A percentile compares a stretch with the other conserved stretches of the same genome.
Conservation (phyloP, 2,329 filamentous ascomycete species). For the Phaeosphaeriaceae sp. region DNA sequence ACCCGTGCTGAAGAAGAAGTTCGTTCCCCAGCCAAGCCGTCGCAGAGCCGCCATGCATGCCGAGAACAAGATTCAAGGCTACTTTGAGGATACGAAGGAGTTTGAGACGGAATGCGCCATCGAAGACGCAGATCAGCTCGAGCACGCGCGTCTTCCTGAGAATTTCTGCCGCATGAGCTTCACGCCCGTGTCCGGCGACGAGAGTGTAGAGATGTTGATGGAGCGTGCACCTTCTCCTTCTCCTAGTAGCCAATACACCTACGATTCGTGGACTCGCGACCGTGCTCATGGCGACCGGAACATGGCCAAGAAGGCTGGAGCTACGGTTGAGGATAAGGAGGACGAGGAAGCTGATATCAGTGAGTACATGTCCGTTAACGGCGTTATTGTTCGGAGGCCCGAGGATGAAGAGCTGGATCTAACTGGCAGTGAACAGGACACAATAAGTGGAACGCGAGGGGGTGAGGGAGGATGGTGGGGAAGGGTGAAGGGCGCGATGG, state of each 20-base stretch:
- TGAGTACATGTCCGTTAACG: conserved; percentile 13
- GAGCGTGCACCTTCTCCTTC: not conserved
- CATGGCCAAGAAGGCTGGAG: not conserved
- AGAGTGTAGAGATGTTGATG: not conserved
- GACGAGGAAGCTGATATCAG: conserved; percentile 13
- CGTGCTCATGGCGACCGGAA: conserved; percentile 10
- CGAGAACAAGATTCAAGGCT: not conserved
- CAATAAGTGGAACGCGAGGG: conserved; percentile 5
- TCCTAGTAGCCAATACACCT: not conserved
- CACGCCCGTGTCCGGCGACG: conserved; percentile 8
- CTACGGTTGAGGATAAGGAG: not conserved
- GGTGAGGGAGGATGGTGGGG: not conserved
- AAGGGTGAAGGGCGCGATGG: not conserved
- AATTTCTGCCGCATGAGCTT: conserved; percentile 14
- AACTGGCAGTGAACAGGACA: conserved; percentile 6
- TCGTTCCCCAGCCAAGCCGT: not conserved
- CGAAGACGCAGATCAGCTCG: conserved; percentile 1
- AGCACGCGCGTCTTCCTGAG: not conserved
- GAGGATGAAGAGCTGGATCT: conserved; percentile 1
- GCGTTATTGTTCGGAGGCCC: conserved; percentile 7
- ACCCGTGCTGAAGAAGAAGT: not conserved
- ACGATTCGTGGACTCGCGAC: conserved; percentile 3
- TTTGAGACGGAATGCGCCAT: conserved; percentile 3
- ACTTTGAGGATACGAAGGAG: not conserved
- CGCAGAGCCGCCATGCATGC: not conserved